phyloP scores from a whole-genome alignment of 176 grass and related monocot species.

The Canna indica region DNA sequence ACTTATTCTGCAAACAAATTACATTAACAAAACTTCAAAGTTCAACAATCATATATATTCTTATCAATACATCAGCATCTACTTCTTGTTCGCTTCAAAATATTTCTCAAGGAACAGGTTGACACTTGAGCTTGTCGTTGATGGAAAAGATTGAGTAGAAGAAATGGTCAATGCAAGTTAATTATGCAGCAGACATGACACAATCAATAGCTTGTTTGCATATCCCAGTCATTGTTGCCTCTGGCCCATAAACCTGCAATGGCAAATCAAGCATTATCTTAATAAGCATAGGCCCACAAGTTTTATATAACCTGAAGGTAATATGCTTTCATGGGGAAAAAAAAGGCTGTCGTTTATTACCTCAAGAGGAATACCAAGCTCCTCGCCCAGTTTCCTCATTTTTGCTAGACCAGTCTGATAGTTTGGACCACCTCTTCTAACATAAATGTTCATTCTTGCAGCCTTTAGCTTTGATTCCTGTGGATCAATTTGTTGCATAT shows the following conservation, averaged over 20 bases:
- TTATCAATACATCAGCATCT: too few species aligned
- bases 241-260: slow-evolving; percentile 77
- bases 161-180: background rate
- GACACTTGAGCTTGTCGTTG: too few species aligned
- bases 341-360: slow-evolving; percentile 26
- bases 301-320: background rate
- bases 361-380: slow-evolving; percentile 66
- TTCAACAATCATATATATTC: too few species aligned
- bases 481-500: too few species aligned
- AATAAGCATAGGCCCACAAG: background rate
- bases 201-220: slow-evolving; percentile 95
- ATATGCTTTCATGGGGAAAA: background rate
- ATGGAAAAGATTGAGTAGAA: background rate
- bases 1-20: too few species aligned
- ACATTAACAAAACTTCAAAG: too few species aligned
- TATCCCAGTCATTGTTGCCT: slow-evolving; percentile 88
- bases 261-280: background rate
- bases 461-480: slow-evolving; percentile 84
- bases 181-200: slow-evolving; percentile 47
- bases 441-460: slow-evolving; percentile 73
- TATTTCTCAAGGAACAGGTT: too few species aligned
- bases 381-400: slow-evolving; percentile 62
- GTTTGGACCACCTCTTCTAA: slow-evolving; percentile 75
- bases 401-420: slow-evolving; percentile 79
- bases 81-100: too few species aligned